Conservation (phyloP, 192 early-diverging fungal genomes). For the Phlyctochytrium bullatum region DNA sequence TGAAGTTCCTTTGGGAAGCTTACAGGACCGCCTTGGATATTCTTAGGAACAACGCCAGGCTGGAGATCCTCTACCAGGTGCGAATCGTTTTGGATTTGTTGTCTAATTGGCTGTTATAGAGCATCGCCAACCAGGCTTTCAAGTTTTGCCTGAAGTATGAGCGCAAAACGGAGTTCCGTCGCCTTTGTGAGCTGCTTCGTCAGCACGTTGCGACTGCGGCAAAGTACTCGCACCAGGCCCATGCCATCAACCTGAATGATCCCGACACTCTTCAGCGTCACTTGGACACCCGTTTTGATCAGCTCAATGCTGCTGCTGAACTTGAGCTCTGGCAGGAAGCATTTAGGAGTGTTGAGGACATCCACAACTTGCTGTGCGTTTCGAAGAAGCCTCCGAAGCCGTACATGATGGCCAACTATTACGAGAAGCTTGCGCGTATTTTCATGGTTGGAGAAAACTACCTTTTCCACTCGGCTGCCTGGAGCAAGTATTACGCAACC, state of each 20-base stretch:
- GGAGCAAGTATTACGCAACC: constrained; percentile 77
- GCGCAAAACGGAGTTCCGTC: constrained; percentile 98
- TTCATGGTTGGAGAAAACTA: constrained; percentile 97
- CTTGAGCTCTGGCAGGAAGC: constrained; percentile 99
- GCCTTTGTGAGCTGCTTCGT: constrained; percentile 95
- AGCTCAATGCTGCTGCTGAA: constrained; percentile 92
- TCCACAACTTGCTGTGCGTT: constrained; percentile 78
- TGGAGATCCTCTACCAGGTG: constrained; percentile 91
- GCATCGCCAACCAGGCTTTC: constrained; percentile 87
- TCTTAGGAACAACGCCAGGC: constrained; percentile 90
- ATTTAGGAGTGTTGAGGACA: constrained; percentile 96
- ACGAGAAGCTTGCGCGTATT: constrained; percentile 95
- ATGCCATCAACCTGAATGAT: constrained; percentile 92
- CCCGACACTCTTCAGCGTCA: constrained; percentile 96
- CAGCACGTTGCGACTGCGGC: constrained; percentile 84
- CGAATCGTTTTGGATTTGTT: constrained; percentile 1
- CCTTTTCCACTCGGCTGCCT: constrained; percentile 96
- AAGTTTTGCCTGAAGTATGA: constrained; percentile 92
- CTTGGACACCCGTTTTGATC: constrained; percentile 92
- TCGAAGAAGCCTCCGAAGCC: constrained; percentile 92
- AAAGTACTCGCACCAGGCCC: constrained; percentile 88
- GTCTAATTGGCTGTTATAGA: constrained; percentile 20
- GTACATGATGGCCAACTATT: constrained; percentile 96
- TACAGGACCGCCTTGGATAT: constrained; percentile 97
- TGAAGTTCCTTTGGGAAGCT: constrained; percentile 99